A percentile compares a stretch with the other conserved stretches of the same genome.
These are phyloP conservation scores for Glutinoglossum americanum DNA, from an alignment of 495 filamentous ascomycete genomes.

Conservation along the genomic window DNA sequence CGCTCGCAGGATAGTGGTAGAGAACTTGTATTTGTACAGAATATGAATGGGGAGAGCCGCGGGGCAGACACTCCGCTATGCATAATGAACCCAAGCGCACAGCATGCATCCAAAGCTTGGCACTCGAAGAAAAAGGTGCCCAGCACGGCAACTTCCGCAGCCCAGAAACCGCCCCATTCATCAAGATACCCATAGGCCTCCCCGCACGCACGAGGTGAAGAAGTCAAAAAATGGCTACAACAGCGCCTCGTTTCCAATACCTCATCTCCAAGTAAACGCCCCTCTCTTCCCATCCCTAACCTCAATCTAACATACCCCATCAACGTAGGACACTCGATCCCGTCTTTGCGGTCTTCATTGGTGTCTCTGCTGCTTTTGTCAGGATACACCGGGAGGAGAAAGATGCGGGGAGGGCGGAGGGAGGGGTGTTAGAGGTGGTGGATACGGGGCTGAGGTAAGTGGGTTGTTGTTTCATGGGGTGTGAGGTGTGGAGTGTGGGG, in stretches of 20 bases:
- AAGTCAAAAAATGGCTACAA: not conserved
- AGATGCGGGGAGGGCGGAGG: not conserved
- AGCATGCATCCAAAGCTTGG: too few relatives aligned
- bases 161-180: not conserved
- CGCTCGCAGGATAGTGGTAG: too few relatives aligned
- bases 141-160: not conserved
- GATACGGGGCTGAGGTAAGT: not conserved
- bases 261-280: slow-evolving; percentile 4
- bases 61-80: too few relatives aligned
- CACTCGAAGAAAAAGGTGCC: too few relatives aligned
- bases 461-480: not conserved
- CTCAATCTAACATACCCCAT: not conserved
- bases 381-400: slow-evolving; percentile 63
- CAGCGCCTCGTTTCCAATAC: slow-evolving; percentile 3
- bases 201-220: too few relatives aligned
- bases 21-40: too few relatives aligned
- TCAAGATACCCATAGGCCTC: too few relatives aligned
- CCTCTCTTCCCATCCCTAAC: not conserved
- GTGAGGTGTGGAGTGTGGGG: too few relatives aligned
- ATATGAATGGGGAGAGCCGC: too few relatives aligned
- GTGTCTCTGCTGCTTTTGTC: slow-evolving; percentile 35
- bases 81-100: too few relatives aligned
- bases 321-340: slow-evolving; percentile 31
- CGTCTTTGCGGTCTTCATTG: slow-evolving; percentile 68
- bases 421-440: not conserved